These are phyloP conservation scores for Aspergillus asperescens DNA, from an alignment of 495 filamentous ascomycete species.

Conservation along the genomic window DNA sequence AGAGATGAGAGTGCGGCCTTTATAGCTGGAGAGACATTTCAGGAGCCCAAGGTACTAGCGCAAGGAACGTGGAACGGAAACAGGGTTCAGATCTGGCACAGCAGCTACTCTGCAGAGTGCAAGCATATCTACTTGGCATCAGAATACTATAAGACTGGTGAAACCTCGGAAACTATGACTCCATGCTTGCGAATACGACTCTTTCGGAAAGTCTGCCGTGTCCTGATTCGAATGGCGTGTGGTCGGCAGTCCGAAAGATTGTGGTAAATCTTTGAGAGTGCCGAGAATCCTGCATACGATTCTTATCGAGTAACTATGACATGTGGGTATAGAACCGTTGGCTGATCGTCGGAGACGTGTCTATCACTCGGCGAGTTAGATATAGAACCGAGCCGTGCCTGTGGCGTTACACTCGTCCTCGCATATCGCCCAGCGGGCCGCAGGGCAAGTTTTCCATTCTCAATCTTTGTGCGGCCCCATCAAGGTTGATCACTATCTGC, in stretches of 20 bases:
- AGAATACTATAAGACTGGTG: slow-evolving; percentile 1
- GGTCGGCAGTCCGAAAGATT: not conserved
- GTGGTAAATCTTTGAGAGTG: not conserved
- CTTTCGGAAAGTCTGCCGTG: not conserved
- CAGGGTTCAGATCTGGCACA: not conserved
- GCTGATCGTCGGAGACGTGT: too few relatives aligned
- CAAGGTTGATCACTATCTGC: slow-evolving; percentile 1
- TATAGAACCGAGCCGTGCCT: too few relatives aligned
- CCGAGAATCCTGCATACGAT: not conserved
- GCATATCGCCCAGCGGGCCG: too few relatives aligned
- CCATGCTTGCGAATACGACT: too few relatives aligned
- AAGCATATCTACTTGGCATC: not conserved
- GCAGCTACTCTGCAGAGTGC: too few relatives aligned
- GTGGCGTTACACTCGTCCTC: too few relatives aligned
- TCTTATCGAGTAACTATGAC: not conserved
- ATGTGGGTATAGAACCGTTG: not conserved
- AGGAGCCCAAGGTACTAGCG: not conserved
- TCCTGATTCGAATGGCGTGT: not conserved
- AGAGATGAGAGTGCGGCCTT: too few relatives aligned
- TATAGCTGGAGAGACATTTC: slow-evolving; percentile 10
- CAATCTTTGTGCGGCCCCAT: not conserved
- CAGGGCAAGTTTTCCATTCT: not conserved
- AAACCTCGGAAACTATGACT: slow-evolving; percentile 4
- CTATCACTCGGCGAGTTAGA: too few relatives aligned
- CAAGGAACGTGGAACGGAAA: slow-evolving; percentile 1